These are phyloP conservation scores for Lactifluus rugatus DNA, from an alignment of 768 basidiomycete genomes.

Conservation along the genomic window DNA sequence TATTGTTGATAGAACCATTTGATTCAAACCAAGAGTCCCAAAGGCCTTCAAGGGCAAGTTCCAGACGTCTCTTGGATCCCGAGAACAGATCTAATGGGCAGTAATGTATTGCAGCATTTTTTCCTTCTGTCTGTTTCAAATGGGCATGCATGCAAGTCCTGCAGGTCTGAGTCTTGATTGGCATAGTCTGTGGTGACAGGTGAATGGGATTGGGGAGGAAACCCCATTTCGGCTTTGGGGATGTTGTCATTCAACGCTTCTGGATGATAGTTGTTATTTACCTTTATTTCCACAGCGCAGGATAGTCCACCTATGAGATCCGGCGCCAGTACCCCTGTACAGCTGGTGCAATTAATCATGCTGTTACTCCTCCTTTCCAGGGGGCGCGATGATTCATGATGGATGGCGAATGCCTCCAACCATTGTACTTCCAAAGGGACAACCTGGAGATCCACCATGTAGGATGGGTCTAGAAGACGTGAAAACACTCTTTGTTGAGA, in stretches of 20 bases:
- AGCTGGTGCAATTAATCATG: constrained; percentile 44
- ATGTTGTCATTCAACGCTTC: not conserved
- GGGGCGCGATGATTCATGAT: constrained; percentile 47
- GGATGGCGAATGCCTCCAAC: constrained; percentile 43
- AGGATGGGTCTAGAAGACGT: constrained; percentile 48
- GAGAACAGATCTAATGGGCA: constrained; percentile 93
- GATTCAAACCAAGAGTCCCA: constrained; percentile 66
- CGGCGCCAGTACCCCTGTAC: constrained; percentile 63
- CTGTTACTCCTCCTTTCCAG: constrained; percentile 43
- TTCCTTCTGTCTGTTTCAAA: constrained; percentile 35
- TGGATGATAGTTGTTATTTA: constrained; percentile 25
- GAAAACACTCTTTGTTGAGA: constrained; percentile 62
- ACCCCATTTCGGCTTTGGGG: constrained; percentile 86
- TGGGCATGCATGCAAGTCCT: constrained; percentile 86
- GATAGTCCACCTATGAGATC: constrained; percentile 62
- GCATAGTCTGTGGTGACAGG: constrained; percentile 48
- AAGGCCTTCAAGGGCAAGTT: constrained; percentile 54
- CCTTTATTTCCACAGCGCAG: constrained; percentile 88
- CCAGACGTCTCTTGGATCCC: constrained; percentile 46
- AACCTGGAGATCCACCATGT: constrained; percentile 48
- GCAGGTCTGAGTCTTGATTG: constrained; percentile 63
- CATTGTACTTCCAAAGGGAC: constrained; percentile 43
- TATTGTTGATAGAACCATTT: constrained; percentile 65
- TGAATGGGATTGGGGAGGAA: constrained; percentile 63
- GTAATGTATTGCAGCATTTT: constrained; percentile 40